phyloP scores from a whole-genome alignment of 2,329 filamentous ascomycete genomes.

The Cordyceps javanica region DNA sequence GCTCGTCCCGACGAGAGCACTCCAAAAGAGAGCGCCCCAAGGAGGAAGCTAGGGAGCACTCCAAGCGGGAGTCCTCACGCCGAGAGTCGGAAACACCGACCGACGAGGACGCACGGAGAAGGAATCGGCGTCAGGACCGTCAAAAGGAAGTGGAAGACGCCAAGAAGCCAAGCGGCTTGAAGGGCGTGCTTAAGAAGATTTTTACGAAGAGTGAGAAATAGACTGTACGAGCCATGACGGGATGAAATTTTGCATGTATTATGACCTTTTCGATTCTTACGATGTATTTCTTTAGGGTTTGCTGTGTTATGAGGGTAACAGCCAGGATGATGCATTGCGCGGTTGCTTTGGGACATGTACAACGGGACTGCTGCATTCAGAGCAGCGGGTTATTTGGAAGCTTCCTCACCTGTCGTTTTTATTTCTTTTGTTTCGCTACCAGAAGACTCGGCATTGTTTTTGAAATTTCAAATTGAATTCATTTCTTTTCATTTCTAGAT shows the following conservation, averaged over 20 bases:
- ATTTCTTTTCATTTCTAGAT: neutral
- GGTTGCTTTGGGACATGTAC: neutral
- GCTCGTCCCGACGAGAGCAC: neutral
- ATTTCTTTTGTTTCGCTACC: neutral
- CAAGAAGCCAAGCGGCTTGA: conserved; percentile 26
- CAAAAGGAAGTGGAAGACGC: conserved; percentile 26
- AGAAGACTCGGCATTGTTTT: neutral
- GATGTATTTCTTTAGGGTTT: conserved; percentile 17
- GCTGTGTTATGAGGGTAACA: neutral
- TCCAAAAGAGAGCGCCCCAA: neutral
- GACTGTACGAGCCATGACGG: conserved; percentile 9
- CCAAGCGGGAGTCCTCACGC: neutral
- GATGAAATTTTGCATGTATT: conserved; percentile 10
- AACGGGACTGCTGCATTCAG: conserved; percentile 1
- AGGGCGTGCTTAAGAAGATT: conserved; percentile 26
- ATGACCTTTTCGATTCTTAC: conserved; percentile 15
- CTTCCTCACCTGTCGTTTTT: neutral
- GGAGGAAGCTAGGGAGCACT: neutral
- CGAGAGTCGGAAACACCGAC: neutral
- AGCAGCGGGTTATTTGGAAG: conserved; percentile 15
- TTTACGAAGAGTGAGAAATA: conserved; percentile 20
- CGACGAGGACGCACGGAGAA: conserved; percentile 23
- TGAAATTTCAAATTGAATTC: neutral
- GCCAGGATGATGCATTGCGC: conserved; percentile 1
- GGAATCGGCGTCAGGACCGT: conserved; percentile 27